Percentiles rank a stretch among this genome's conserved stretches.
These are phyloP conservation scores for Aquilaria yunnanensis DNA, from an alignment of 345 rosid species.

Conservation along the genomic window DNA sequence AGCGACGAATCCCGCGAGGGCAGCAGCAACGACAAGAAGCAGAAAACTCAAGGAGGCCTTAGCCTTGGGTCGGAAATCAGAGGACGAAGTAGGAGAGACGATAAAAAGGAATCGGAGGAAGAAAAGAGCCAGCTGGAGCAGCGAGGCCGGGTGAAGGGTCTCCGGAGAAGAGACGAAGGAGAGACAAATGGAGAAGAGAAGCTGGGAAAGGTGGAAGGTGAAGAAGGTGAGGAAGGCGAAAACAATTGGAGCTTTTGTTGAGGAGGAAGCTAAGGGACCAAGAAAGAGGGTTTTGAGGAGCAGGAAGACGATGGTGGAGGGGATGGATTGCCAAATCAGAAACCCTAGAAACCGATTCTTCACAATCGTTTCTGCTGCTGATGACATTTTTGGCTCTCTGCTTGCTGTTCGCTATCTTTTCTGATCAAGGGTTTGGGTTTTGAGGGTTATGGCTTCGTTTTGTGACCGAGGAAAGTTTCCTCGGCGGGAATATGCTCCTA, in stretches of 20 bases:
- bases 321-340: slow-evolving; percentile 67
- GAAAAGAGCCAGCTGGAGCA: slow-evolving; percentile 30
- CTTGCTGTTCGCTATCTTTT: no score
- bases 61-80: slow-evolving; percentile 45
- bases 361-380: slow-evolving; percentile 30
- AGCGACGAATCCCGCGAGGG: slow-evolving; percentile 39
- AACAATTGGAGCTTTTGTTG: slow-evolving; percentile 7
- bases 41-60: slow-evolving; percentile 35
- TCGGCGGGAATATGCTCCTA: no score
- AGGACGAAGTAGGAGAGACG: slow-evolving; percentile 9
- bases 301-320: slow-evolving; percentile 47
- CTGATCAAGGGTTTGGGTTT: no score
- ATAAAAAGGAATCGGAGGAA: slow-evolving; percentile 27
- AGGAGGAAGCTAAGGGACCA: slow-evolving; percentile 4
- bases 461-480: no score
- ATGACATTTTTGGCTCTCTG: not conserved
- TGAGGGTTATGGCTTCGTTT: no score
- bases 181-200: slow-evolving; percentile 52
- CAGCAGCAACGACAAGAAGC: slow-evolving; percentile 35
- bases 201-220: slow-evolving; percentile 46
- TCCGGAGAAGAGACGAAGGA: slow-evolving; percentile 42
- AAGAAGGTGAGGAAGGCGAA: slow-evolving; percentile 29
- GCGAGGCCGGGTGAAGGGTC: slow-evolving; percentile 27
- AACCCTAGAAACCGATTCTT: slow-evolving; percentile 53
- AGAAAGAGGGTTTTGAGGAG: slow-evolving; percentile 35